Percentiles rank a stretch among this genome's conserved stretches.
These are phyloP conservation scores for Verticillium albo-atrum DNA, from an alignment of 2,329 filamentous ascomycete species.

Conservation along the genomic window DNA sequence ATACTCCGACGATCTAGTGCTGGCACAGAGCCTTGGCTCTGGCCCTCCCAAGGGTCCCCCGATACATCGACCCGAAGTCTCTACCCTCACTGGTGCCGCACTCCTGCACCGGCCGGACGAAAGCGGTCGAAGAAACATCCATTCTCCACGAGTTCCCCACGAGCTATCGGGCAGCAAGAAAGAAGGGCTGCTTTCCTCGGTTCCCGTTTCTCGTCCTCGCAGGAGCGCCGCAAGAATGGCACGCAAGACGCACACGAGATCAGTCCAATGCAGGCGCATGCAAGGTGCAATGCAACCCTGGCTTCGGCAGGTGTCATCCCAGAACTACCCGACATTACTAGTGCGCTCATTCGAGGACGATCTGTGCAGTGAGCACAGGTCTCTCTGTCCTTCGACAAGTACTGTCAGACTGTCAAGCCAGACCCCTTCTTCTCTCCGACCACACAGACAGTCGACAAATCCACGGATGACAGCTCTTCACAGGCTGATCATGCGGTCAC, in stretches of 20 bases:
- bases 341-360: background rate
- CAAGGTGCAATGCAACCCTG: background rate
- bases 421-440: background rate
- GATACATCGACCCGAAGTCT: background rate
- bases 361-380: background rate
- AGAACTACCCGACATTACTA: background rate
- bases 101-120: too few relatives aligned
- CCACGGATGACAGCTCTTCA: background rate
- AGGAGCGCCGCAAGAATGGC: background rate
- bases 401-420: background rate
- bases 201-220: background rate
- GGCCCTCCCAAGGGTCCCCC: background rate
- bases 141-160: background rate
- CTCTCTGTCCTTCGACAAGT: background rate
- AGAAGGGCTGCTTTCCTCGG: background rate
- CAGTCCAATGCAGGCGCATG: background rate
- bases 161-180: background rate
- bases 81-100: background rate
- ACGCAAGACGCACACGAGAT: background rate
- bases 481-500: background rate
- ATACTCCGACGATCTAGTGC: conserved; percentile 8
- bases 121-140: background rate
- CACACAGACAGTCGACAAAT: background rate
- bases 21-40: background rate
- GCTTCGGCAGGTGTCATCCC: background rate